These are phyloP conservation scores for Phytophthora aleatoria DNA, from an alignment of 352 stramenopile genomes.

Conservation along the genomic window DNA sequence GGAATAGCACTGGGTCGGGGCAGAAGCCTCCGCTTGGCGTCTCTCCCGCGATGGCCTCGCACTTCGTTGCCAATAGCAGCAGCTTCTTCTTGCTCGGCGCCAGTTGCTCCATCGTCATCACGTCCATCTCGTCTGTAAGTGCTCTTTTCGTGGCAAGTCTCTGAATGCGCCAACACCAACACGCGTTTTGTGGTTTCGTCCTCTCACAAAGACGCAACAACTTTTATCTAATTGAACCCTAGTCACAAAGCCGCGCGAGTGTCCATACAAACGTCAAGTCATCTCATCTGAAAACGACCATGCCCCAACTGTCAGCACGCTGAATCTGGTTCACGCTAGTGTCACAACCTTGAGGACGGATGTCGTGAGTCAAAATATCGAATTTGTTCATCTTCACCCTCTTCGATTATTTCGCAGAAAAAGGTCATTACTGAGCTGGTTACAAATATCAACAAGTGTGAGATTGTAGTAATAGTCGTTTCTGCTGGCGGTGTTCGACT, in stretches of 20 bases:
- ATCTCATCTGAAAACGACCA: slow-evolving; percentile 1
- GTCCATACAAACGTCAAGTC: slow-evolving; percentile 18
- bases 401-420: no score
- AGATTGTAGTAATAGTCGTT: neutral
- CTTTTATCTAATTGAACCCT: slow-evolving; percentile 1
- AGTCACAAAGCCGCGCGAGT: slow-evolving; percentile 12
- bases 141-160: neutral
- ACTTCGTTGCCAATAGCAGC: neutral
- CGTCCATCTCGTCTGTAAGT: neutral
- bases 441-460: no score
- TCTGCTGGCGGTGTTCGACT: neutral
- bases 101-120: slow-evolving; percentile 4
- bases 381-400: neutral
- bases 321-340: neutral
- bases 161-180: slow-evolving; percentile 1
- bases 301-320: no score
- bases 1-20: slow-evolving; percentile 1
- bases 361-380: neutral
- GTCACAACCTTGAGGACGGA: neutral
- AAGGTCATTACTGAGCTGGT: no score
- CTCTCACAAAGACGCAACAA: neutral
- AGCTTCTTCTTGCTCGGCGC: slow-evolving; percentile 1
- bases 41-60: neutral
- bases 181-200: neutral
- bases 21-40: slow-evolving; percentile 12